phyloP scores from a whole-genome alignment of 2,329 filamentous ascomycete genomes.

The Exophiala sp. region DNA sequence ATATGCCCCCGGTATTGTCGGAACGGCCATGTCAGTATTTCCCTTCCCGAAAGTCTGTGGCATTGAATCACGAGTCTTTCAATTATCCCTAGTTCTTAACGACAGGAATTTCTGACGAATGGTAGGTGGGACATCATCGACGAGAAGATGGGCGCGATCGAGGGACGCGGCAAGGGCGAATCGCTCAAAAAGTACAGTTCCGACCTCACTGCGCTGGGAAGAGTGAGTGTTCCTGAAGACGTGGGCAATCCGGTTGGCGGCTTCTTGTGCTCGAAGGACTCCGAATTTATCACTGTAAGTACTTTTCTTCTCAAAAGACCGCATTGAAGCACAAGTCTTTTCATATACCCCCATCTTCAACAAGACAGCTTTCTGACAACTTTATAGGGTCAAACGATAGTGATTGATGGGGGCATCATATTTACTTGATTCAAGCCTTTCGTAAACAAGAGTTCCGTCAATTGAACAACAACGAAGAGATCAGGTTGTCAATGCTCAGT shows the following conservation, averaged over 20 bases:
- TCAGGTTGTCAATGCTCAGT: background rate
- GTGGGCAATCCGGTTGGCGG: conserved; percentile 59
- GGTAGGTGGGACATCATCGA: conserved; percentile 62
- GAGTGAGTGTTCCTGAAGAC: conserved; percentile 60
- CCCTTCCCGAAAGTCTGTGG: too few relatives aligned
- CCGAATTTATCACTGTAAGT: conserved; percentile 55
- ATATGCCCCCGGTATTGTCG: conserved; percentile 66
- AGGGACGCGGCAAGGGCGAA: conserved; percentile 50
- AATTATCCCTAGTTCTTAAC: too few relatives aligned
- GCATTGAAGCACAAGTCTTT: too few relatives aligned
- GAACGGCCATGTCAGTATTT: conserved; percentile 52
- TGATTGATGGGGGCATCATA: conserved; percentile 60
- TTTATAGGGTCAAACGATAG: conserved; percentile 54
- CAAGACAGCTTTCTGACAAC: too few relatives aligned
- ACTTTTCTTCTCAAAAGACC: too few relatives aligned
- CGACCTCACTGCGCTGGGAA: conserved; percentile 55
- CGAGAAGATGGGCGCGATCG: conserved; percentile 53
- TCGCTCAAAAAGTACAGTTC: conserved; percentile 54
- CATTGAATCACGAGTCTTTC: too few relatives aligned
- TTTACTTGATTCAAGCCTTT: conserved; percentile 31
- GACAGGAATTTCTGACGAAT: too few relatives aligned
- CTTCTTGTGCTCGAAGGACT: conserved; percentile 58
- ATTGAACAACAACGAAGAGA: background rate
- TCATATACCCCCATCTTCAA: too few relatives aligned
- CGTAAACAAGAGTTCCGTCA: background rate